A percentile compares a stretch with the other conserved stretches of the same genome.
phyloP scores from a whole-genome alignment of 2,329 filamentous ascomycete genomes.

The Penicillium thymicola region DNA sequence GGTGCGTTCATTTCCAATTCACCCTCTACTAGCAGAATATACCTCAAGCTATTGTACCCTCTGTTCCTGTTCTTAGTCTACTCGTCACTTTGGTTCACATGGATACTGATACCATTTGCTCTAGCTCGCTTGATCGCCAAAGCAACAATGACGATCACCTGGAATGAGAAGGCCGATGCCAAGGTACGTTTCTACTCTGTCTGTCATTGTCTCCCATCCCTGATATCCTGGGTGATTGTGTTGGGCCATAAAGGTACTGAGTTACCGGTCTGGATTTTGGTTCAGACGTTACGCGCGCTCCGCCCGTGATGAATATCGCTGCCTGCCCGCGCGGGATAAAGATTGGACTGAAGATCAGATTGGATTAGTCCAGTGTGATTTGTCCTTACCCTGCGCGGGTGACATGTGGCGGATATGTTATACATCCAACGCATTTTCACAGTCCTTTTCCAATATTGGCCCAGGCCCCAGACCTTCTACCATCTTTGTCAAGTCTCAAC shows the following conservation, averaged over 20 bases:
- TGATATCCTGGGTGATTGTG: background rate
- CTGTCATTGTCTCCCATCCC: fast-evolving
- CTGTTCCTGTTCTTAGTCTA: background rate
- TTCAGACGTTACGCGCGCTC: too few relatives aligned
- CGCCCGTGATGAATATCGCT: too few relatives aligned
- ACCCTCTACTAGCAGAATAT: background rate
- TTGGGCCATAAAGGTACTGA: background rate
- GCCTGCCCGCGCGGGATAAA: too few relatives aligned
- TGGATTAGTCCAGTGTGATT: too few relatives aligned
- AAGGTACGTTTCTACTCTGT: background rate
- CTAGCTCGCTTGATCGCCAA: background rate
- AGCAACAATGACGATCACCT: background rate
- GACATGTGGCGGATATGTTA: background rate
- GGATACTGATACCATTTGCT: background rate
- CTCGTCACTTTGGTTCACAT: background rate
- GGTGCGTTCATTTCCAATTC: background rate
- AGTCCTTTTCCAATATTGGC: background rate
- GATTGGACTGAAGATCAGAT: too few relatives aligned
- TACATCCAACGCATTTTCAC: background rate
- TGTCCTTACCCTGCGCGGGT: too few relatives aligned
- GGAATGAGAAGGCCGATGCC: background rate
- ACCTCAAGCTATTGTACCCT: too few relatives aligned
- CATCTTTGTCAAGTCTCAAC: background rate
- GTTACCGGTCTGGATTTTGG: too few relatives aligned
- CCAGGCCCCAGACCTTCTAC: fast-evolving